Conservation (phyloP, 495 filamentous ascomycete genomes). For the Annulohypoxylon nitens region DNA sequence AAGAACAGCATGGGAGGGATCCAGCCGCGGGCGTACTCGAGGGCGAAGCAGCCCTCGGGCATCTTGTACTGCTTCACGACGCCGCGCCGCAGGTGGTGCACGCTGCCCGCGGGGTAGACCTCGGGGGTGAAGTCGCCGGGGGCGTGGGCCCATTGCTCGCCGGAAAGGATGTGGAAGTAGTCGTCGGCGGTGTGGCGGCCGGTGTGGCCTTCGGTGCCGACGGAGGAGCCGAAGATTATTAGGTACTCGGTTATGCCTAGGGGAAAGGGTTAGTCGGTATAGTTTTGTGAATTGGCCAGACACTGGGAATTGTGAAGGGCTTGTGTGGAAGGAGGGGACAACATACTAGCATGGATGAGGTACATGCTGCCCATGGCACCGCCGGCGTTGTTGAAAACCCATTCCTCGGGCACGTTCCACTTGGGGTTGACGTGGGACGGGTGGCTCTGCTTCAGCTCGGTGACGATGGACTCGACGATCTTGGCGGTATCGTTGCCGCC, state of each 20-base stretch:
- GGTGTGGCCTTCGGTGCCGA: constrained; percentile 89
- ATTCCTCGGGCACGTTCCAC: constrained; percentile 62
- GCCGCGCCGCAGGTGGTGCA: constrained; percentile 83
- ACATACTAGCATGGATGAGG: constrained; percentile 83
- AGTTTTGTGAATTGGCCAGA: no score
- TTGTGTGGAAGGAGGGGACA: no score
- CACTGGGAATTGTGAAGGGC: no score
- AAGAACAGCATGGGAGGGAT: constrained; percentile 92
- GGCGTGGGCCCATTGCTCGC: constrained; percentile 78
- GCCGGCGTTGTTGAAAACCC: constrained; percentile 83
- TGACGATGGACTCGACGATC: constrained; percentile 75
- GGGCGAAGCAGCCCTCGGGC: constrained; percentile 82
- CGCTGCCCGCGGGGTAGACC: constrained; percentile 77
- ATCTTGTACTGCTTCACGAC: constrained; percentile 89
- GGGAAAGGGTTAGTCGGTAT: constrained; percentile 19
- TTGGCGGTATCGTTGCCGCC: constrained; percentile 79
- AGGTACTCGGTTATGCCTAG: constrained; percentile 78
- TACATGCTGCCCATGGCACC: constrained; percentile 93
- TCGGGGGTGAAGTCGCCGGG: constrained; percentile 78
- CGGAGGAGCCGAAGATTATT: constrained; percentile 85
- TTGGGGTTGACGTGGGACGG: constrained; percentile 67
- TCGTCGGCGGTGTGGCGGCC: constrained; percentile 91
- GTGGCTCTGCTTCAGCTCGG: constrained; percentile 63
- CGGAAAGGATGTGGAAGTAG: constrained; percentile 89
- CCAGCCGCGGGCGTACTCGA: constrained; percentile 91